Conservation (phyloP, 129 eudicot species). For the Tanacetum coccineum region DNA sequence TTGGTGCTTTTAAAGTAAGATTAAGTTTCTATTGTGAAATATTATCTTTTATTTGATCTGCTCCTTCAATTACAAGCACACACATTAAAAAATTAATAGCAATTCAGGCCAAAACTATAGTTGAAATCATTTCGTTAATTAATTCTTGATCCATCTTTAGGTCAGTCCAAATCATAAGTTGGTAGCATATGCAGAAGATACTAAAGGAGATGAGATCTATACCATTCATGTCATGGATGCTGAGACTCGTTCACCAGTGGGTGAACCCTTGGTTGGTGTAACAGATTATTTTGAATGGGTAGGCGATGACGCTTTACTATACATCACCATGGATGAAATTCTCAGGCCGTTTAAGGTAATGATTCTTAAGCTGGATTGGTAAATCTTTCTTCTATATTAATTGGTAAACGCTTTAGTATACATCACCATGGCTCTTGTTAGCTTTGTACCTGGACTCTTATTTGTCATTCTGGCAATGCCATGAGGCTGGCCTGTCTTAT, state of each 20-base stretch:
- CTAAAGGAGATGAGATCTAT: conserved; percentile 92
- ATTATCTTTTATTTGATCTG: background rate
- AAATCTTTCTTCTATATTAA: conserved; percentile 4
- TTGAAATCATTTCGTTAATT: background rate
- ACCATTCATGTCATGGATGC: conserved; percentile 70
- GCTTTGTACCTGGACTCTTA: no score
- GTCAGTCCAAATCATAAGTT: conserved; percentile 79
- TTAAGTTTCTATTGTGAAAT: conserved; percentile 10
- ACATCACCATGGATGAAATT: conserved; percentile 85
- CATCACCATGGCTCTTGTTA: no score
- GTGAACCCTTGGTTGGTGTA: conserved; percentile 71
- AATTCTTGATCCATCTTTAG: conserved; percentile 31
- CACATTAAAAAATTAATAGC: background rate
- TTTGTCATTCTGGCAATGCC: no score
- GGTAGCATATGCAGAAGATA: conserved; percentile 95
- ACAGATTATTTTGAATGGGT: conserved; percentile 83
- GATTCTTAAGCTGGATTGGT: background rate
- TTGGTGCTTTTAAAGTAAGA: conserved; percentile 68
- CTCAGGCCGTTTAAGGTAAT: conserved; percentile 88
- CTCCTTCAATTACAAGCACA: no score
- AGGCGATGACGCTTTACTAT: conserved; percentile 76
- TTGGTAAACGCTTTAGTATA: no score
- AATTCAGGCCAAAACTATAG: background rate
- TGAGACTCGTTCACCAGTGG: conserved; percentile 60
- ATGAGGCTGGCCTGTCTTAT: no score